phyloP scores from a whole-genome alignment of 1,139 yeast species.

The Taphrina flavorubra region DNA sequence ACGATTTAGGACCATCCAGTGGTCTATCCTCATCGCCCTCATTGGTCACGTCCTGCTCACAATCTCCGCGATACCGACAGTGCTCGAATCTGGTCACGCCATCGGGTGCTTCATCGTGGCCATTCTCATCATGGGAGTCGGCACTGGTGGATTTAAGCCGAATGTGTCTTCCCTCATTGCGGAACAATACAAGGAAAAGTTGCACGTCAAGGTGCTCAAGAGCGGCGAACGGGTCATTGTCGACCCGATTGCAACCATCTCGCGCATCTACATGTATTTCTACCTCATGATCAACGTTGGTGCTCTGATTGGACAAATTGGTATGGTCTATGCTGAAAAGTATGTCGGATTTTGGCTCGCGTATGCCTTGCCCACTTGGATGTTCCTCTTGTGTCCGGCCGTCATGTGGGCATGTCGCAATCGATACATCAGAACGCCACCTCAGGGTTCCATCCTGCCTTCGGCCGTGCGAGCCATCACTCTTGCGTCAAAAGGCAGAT shows the following conservation, averaged over 20 bases:
- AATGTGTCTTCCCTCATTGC: constrained; percentile 80
- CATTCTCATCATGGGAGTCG: constrained; percentile 72
- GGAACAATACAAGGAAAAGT: constrained; percentile 69
- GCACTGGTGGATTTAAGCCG: constrained; percentile 83
- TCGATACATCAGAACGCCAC: constrained; percentile 65
- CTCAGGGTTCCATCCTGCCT: constrained; percentile 67
- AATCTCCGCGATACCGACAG: constrained; percentile 71
- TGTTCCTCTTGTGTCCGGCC: constrained; percentile 65
- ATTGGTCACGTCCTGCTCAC: constrained; percentile 67
- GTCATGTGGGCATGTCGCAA: constrained; percentile 65
- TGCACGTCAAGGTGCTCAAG: constrained; percentile 64
- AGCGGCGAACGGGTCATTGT: constrained; percentile 71
- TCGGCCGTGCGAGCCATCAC: constrained; percentile 57
- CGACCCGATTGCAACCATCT: constrained; percentile 73
- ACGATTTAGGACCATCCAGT: constrained; percentile 70
- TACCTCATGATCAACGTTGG: constrained; percentile 84
- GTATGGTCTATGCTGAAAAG: constrained; percentile 71
- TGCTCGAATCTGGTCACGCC: constrained; percentile 58
- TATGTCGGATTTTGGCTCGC: constrained; percentile 80
- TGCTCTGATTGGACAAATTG: constrained; percentile 66
- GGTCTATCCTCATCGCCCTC: constrained; percentile 65
- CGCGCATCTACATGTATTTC: constrained; percentile 72
- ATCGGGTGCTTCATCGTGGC: constrained; percentile 63
- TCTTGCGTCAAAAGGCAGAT: constrained; percentile 46
- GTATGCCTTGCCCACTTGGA: constrained; percentile 67